Evolutionary conservation across 306 rosid genomes (phyloP), one percentile per base, ranked within the genome.

Genomic region (Vigna hirtella): DNA sequence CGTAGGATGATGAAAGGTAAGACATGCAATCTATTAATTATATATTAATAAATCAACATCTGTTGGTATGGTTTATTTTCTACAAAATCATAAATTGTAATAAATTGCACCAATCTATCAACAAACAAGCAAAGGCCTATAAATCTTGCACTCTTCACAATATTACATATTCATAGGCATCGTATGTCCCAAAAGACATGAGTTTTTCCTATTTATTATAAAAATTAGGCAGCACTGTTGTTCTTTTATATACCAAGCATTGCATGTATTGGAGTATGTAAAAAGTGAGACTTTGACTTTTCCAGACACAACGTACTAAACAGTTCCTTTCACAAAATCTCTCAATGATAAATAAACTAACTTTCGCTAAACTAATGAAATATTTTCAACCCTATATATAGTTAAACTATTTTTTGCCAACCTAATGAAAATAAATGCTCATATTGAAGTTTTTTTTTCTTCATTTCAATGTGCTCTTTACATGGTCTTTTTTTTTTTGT

Each of bases 21-120:
- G 18, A 71, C 18, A 28, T 26, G 42, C 17, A 32, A 61, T 13
- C 67, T 13, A 30, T 59, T 28, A 57, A 28, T 16, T 61, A 30
- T 32, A 32, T 15, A 30, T 61, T n/a, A n/a, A 13, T 17, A 18
- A n/a, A 7, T n/a, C 59, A 28, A 20, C 55, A 42, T 51, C 52
- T 49, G 22, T 5, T 26, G 48, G 48, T 61, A 30, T 66, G 36
- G 51, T 56, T 56, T 49, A 34, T 76, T 76, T 59, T 50, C 62
- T 49, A 63, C 45, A 45, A 63, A 76, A 63, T 63, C 63, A 76
- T 63, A 63, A 62, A 75, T 50, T 36, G 43, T 51, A 38, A 74
- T 47, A 48, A 61, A 74, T 36, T 53, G 67, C 26, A 42, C 30
- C 74, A 15, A 68, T 45, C 24, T 34, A 34, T 34, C 40, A 34